Conservation (phyloP, 169 alveolate genomes). For the Cryptosporidium tyzzeri region DNA sequence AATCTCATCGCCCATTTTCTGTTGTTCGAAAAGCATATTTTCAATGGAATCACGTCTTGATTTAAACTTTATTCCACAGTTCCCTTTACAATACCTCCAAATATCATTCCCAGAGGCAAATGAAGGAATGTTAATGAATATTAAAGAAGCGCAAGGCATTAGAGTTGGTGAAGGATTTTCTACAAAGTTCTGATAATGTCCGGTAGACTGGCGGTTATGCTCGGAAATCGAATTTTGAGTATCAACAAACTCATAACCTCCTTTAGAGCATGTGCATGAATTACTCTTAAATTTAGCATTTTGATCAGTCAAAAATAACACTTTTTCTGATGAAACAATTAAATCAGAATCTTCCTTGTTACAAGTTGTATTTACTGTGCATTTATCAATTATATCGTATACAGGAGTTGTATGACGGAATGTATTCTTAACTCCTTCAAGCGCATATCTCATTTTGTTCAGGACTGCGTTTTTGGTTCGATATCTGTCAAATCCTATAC, state of each 20-base stretch:
- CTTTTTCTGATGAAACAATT: constrained; percentile 24
- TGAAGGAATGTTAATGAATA: constrained; percentile 81
- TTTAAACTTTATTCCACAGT: constrained; percentile 49
- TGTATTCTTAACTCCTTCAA: constrained; percentile 65
- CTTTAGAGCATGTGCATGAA: constrained; percentile 38
- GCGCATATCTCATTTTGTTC: constrained; percentile 77
- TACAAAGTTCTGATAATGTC: constrained; percentile 16
- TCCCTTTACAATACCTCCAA: constrained; percentile 78
- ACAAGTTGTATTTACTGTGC: constrained; percentile 33
- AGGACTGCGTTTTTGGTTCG: constrained; percentile 78
- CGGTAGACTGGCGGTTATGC: background rate
- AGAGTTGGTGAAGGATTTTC: constrained; percentile 22
- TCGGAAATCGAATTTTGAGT: constrained; percentile 9
- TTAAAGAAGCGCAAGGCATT: constrained; percentile 78
- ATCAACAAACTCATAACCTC: constrained; percentile 31
- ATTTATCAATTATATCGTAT: constrained; percentile 50
- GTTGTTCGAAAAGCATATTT: constrained; percentile 54
- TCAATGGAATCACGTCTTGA: constrained; percentile 44
- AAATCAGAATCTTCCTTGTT: constrained; percentile 19
- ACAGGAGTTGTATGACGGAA: constrained; percentile 71
- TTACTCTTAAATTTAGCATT: constrained; percentile 9
- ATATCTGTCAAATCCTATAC: constrained; percentile 91
- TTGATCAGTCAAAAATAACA: constrained; percentile 46
- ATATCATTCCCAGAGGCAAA: constrained; percentile 83
- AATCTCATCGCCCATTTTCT: constrained; percentile 76